Base-by-base conservation (phyloP, 768 basidiomycete genomes). In the Termitomyces sp. region DNA sequence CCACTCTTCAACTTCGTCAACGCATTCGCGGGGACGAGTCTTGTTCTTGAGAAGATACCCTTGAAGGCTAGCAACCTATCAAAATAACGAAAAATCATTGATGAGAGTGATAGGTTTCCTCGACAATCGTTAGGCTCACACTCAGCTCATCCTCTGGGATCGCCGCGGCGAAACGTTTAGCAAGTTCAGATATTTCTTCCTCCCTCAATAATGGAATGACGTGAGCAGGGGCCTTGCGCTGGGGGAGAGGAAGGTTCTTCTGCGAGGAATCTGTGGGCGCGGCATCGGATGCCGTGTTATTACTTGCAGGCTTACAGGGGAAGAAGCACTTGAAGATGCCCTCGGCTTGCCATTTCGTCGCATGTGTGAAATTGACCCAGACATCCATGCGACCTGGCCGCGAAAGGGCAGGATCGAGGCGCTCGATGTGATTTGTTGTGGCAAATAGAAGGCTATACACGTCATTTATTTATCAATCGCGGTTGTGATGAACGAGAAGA, bases 261-360 rank as follows among this genome's bases (percentile, higher is more conserved):
- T 87, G 83, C 6, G 85, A 85, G 15, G 81, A 65, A 62, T 85
- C 83, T 44, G 70, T 67, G 16, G 68, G 58, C 15, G 58, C 56
- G n/a, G 65, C 51, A 16, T 51, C 50, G 7, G 64, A 22, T n/a
- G 64, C 22, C 22, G 60, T 59, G 8, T 60, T 52, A 16, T 64
- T 57, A 39, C 68, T 56, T 20, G 72, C 58, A 53, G 77, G 74
- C 62, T 77, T 84, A 71, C 71, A 86, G 3, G 92, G 91, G 86
- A 94, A 94, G 84, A 94, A 94, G 71, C 90, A 92, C 70, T 92
- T 92, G 84, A 92, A 94, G 68, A 94, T 90, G 52, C 90, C 91
- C 71, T 92, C 91, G 15, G 92, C 92, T 67, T 94, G 92, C 90
- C 90, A 93, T 70, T 91, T 93, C 8, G 90, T 92, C 5, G 92